Base-by-base conservation (phyloP, 1,284 basidiomycete species). In the Cutaneotrichosporon arboriforme region DNA sequence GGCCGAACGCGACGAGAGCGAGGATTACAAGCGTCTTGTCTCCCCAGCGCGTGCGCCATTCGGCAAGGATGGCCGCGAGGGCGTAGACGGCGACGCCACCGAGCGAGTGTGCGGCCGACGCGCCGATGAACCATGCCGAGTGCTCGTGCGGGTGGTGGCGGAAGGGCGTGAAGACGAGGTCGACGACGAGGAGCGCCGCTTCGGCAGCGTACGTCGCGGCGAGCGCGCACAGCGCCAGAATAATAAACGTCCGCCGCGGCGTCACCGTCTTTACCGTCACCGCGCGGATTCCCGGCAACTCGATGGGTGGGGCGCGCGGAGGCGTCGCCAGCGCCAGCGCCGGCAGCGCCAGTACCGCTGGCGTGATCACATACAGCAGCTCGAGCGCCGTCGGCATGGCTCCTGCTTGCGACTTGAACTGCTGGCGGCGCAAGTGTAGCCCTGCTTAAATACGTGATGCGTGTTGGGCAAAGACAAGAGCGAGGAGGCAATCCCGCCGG, bases 201-300 rank as follows among this genome's bases (percentile, higher is more conserved):
- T 70, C 70, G 20, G 59, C 44, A 14, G 63, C 59, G 14, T 55
- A 56, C 1, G 67, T 62, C 10, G 63, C 22, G 1, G 66, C 63
- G 33, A 72, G 63, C 12, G 62, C 45, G 46, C 55, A 23, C 21
- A 73, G 62, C 14, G 53, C 31, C n/a, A 66, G 54, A 38, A 67
- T 61, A 37, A 69, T 69, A 46, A 61, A 58, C 1, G 59, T 55
- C 20, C 69, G 63, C 8, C 72, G 62, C 26, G 69, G 69, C n/a
- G 64, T 66, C 34, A 70, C 62, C 13, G 49, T 61, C 39, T 67
- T 64, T 50, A 72, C 52, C 1, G 65, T 69, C 55, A 72, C 66
- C 17, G 70, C 68, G 43, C 64, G 49, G 34, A 72, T 63, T 22
- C 69, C 67, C 20, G 17, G 66, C 34, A 21, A 54, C 45, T 64